phyloP scores from a whole-genome alignment of 108 stramenopile genomes.

The Bacterosira constricta region DNA sequence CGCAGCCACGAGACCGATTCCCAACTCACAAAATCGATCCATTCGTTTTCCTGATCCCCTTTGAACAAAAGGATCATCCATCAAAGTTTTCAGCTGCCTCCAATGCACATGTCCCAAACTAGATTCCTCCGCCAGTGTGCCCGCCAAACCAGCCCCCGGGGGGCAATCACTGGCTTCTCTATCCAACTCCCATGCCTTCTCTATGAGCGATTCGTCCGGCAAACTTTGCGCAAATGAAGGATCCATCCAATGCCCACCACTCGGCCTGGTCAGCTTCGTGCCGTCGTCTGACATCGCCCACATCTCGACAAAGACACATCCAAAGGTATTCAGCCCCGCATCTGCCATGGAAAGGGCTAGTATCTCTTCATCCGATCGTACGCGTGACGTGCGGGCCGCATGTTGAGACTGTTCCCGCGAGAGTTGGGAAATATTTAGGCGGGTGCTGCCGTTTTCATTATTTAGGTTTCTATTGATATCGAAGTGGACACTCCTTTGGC shows the following conservation, averaged over 20 bases:
- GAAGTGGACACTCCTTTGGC: too few relatives aligned
- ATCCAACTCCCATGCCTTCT: neutral
- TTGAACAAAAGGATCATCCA: conserved; percentile 39
- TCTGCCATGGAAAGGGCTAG: conserved; percentile 27
- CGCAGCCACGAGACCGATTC: conserved; percentile 39
- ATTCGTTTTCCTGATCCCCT: conserved; percentile 23
- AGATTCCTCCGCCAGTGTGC: conserved; percentile 6
- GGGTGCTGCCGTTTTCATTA: too few relatives aligned
- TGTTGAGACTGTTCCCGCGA: too few relatives aligned
- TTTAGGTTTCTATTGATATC: too few relatives aligned
- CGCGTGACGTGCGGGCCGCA: too few relatives aligned
- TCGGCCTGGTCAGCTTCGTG: conserved; percentile 27
- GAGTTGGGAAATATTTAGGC: too few relatives aligned
- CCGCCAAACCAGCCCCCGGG: conserved; percentile 12
- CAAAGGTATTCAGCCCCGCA: conserved; percentile 52
- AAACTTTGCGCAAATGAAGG: conserved; percentile 6
- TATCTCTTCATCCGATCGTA: conserved; percentile 46
- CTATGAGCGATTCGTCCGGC: neutral
- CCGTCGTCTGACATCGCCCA: conserved; percentile 37
- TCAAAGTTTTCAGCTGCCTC: conserved; percentile 26
- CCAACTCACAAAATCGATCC: conserved; percentile 12
- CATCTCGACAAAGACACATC: conserved; percentile 42
- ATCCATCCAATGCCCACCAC: conserved; percentile 24
- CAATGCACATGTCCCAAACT: conserved; percentile 13
- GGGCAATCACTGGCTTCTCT: neutral